A percentile compares a stretch with the other conserved stretches of the same genome.
phyloP scores from a whole-genome alignment of 2,329 filamentous ascomycete species.

The Ceratocystis alfenasii region DNA sequence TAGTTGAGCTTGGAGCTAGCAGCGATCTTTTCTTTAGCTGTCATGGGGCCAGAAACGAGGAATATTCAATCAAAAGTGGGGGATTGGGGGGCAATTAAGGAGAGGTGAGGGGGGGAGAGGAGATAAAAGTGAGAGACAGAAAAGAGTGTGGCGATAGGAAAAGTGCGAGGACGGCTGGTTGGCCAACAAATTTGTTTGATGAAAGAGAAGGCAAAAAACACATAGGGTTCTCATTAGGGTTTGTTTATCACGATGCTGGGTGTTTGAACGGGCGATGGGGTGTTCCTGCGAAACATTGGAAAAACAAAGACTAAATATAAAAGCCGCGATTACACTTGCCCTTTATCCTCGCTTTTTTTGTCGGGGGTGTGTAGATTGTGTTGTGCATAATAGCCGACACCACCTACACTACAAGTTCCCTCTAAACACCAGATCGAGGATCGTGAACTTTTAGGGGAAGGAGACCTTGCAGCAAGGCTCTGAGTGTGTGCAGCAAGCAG shows the following conservation, averaged over 20 bases:
- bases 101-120: not conserved
- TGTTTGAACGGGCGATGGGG: too few relatives aligned
- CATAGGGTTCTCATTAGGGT: not conserved
- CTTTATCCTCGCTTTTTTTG: too few relatives aligned
- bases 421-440: slow-evolving; percentile 6
- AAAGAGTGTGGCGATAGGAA: not conserved
- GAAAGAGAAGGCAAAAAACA: not conserved
- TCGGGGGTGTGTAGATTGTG: too few relatives aligned
- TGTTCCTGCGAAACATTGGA: not conserved
- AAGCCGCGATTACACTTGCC: too few relatives aligned
- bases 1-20: slow-evolving; percentile 1
- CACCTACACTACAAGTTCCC: not conserved
- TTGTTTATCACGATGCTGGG: too few relatives aligned
- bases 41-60: not conserved
- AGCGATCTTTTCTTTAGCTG: slow-evolving; percentile 1
- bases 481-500: not conserved
- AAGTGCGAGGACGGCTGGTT: not conserved
- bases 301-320: not conserved
- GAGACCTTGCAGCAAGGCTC: not conserved
- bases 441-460: slow-evolving; percentile 1
- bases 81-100: not conserved
- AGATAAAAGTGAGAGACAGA: not conserved
- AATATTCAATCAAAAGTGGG: slow-evolving; percentile 8
- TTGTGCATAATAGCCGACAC: too few relatives aligned
- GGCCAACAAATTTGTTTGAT: not conserved